These are phyloP conservation scores for Didymella keratinophila DNA, from an alignment of 2,329 filamentous ascomycete species.

Conservation along the genomic window DNA sequence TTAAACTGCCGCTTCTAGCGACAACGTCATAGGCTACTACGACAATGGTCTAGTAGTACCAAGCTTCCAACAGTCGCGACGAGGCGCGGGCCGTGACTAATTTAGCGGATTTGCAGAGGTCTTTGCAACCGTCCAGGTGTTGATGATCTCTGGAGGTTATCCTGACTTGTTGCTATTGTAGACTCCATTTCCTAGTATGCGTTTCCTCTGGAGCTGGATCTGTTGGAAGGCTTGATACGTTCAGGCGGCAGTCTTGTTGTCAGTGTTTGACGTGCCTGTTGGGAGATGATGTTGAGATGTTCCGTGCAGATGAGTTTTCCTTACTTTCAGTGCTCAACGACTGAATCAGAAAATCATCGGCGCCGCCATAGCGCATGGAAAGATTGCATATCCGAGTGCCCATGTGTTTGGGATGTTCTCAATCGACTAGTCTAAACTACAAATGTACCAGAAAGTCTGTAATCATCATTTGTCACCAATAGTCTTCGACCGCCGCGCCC, in stretches of 20 bases:
- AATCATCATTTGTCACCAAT: too few relatives aligned
- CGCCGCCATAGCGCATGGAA: not conserved
- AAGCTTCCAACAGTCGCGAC: conserved; percentile 13
- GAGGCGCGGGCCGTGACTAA: conserved; percentile 18
- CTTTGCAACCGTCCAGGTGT: not conserved
- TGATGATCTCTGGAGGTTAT: not conserved
- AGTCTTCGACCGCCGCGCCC: too few relatives aligned
- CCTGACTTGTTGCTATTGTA: not conserved
- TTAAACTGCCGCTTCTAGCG: not conserved
- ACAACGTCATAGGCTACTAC: conserved; percentile 8
- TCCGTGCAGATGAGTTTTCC: not conserved
- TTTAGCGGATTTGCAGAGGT: conserved; percentile 6
- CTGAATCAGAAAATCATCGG: not conserved
- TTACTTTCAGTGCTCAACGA: not conserved
- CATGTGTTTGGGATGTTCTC: not conserved
- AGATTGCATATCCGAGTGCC: not conserved
- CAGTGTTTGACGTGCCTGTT: not conserved
- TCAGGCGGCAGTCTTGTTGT: not conserved
- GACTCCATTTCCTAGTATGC: not conserved
- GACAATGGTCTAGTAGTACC: too few relatives aligned
- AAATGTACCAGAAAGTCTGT: too few relatives aligned
- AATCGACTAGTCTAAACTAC: too few relatives aligned
- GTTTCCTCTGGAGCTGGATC: not conserved
- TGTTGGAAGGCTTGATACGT: not conserved
- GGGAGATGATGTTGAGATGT: too few relatives aligned